These are phyloP conservation scores for Collariella sp. DNA, from an alignment of 495 filamentous ascomycete genomes.

Conservation along the genomic window DNA sequence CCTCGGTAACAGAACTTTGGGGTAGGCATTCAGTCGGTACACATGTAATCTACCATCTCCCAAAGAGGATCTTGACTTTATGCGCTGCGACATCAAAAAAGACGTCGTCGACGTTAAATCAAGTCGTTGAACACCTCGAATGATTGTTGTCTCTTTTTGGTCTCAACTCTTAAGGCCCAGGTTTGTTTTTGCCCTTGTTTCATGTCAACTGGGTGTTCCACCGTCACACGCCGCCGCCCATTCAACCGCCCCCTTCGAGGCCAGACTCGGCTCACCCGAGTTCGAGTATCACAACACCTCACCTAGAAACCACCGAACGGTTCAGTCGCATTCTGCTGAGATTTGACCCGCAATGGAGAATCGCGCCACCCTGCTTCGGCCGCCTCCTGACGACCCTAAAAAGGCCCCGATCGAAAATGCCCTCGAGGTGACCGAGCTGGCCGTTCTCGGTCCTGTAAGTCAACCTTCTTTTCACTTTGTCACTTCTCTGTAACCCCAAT, in stretches of 20 bases:
- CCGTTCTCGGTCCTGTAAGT: constrained; percentile 70
- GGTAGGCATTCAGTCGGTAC: background rate
- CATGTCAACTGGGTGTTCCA: no score
- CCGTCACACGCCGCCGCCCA: no score
- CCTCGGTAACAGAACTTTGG: constrained; percentile 3
- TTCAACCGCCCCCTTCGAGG: background rate
- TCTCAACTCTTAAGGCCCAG: no score
- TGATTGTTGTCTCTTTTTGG: background rate
- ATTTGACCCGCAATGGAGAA: constrained; percentile 9
- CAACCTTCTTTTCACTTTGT: background rate
- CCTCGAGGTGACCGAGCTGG: constrained; percentile 70
- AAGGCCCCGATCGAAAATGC: constrained; percentile 82
- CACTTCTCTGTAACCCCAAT: background rate
- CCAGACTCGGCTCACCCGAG: background rate
- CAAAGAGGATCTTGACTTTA: background rate
- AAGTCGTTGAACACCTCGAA: background rate
- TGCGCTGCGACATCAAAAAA: background rate
- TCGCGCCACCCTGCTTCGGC: constrained; percentile 61
- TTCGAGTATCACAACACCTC: background rate
- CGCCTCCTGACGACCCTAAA: constrained; percentile 60
- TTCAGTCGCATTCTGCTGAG: no score
- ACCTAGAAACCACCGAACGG: background rate
- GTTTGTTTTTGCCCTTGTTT: no score
- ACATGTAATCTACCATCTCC: background rate
- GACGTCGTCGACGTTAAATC: background rate